These are phyloP conservation scores for Colletotrichum horii DNA, from an alignment of 2,329 filamentous ascomycete species.

Conservation along the genomic window DNA sequence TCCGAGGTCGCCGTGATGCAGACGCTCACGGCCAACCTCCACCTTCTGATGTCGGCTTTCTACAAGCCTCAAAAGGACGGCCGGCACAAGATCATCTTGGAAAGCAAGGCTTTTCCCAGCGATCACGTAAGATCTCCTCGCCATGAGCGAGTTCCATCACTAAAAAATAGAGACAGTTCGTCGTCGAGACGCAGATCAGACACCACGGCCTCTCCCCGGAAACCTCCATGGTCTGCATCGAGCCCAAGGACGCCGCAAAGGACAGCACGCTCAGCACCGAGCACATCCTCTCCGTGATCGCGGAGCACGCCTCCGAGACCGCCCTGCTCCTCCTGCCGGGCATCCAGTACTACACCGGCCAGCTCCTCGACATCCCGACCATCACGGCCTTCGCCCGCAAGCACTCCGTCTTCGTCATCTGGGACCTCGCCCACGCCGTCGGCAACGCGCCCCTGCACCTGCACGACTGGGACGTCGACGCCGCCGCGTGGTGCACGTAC, in stretches of 20 bases:
- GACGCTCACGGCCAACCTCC: conserved; percentile 78
- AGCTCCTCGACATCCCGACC: conserved; percentile 80
- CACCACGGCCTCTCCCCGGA: conserved; percentile 69
- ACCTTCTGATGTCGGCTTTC: conserved; percentile 82
- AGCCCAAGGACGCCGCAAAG: conserved; percentile 51
- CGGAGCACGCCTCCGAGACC: conserved; percentile 73
- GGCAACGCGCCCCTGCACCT: conserved; percentile 82
- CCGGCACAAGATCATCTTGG: conserved; percentile 76
- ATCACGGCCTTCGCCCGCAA: conserved; percentile 81
- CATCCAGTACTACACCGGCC: conserved; percentile 91
- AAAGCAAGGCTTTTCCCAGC: conserved; percentile 85
- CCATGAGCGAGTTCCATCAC: fast-evolving
- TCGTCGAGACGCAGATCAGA: conserved; percentile 76
- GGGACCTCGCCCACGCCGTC: conserved; percentile 87
- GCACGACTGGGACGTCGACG: conserved; percentile 91
- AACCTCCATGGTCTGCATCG: conserved; percentile 72
- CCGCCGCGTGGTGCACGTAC: conserved; percentile 92
- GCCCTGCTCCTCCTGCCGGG: conserved; percentile 83
- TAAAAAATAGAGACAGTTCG: conserved; percentile 59
- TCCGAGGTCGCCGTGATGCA: conserved; percentile 84
- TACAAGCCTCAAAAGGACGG: conserved; percentile 66
- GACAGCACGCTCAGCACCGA: conserved; percentile 71
- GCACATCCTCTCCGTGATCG: conserved; percentile 74
- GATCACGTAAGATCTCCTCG: conserved; percentile 68
- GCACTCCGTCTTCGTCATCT: conserved; percentile 76